Evolutionary conservation across 352 stramenopile genomes (phyloP), one percentile per base, ranked within the genome.

Genomic region (Phytophthora lateralis): DNA sequence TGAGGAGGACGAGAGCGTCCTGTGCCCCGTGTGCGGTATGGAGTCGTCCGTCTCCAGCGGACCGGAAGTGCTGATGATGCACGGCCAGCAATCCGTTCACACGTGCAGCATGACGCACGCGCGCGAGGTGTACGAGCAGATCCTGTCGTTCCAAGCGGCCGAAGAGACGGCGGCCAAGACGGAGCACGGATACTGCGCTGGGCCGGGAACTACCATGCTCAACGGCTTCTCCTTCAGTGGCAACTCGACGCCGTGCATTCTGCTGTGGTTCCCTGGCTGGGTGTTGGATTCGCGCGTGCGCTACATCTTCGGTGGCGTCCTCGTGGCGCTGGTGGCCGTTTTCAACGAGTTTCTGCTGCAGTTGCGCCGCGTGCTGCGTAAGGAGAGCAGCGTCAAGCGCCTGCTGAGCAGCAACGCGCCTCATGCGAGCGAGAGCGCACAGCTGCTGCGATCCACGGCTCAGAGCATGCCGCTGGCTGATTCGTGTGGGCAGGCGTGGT

Each of bases 261-360:
- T 90, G 57, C 73, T 91, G 27, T 91, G 82, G 82, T 91, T 91
- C 53, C 78, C 80, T 47, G 80, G 78, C 12, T 91, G 82, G 82
- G 73, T 90, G 26, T 61, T 91, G 29, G 76, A 79, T 35, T 86
- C 82, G 26, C 73, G 65, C 7, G 63, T 71, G 57, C 68, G 71
- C 9, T 91, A 89, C 62, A 45, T 84, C 8, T 52, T 81, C 12
- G 80, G 78, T 4, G 88, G 80, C 15, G 15, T 86, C 21, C 55
- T 78, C 3, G 78, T 91, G 39, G 75, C 77, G 15, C 63, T 87
- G 4, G 71, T 74, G 35, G 82, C 78, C 3, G 72, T 90, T 46
- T 83, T 90, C 42, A 91, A 91, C 57, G 82, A 91, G 44, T 91
- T 90, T 55, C 39, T 91, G 59, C 57, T 91, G 47, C 75, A 88